Conservation (phyloP, 78 protist species). For the Chrysochromulina parva region DNA sequence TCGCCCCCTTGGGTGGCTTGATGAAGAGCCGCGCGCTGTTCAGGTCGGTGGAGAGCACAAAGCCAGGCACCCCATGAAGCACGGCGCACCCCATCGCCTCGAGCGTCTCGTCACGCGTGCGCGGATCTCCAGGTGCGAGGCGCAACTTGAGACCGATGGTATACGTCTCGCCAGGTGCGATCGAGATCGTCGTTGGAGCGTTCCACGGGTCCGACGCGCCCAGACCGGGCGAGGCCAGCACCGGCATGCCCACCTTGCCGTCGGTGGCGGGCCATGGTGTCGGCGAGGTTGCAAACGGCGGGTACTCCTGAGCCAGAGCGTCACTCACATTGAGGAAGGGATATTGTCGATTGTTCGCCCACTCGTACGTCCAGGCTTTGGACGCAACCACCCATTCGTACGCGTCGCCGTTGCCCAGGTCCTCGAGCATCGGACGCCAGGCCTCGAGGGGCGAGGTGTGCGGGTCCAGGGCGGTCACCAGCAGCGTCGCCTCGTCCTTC, state of each 20-base stretch:
- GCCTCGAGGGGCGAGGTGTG: background rate
- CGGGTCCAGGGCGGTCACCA: background rate
- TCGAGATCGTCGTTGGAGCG: background rate
- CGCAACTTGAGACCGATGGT: background rate
- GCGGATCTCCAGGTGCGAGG: background rate
- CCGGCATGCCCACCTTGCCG: background rate
- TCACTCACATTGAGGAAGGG: background rate
- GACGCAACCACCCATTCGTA: background rate
- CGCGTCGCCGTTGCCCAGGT: background rate
- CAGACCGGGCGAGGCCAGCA: background rate
- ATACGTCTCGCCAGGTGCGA: background rate
- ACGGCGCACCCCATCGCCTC: background rate
- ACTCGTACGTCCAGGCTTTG: background rate
- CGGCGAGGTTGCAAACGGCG: background rate
- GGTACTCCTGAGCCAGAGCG: background rate
- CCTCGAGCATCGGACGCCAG: constrained; percentile 5
- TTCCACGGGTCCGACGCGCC: background rate
- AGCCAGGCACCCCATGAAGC: background rate
- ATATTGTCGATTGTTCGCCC: background rate
- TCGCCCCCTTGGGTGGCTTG: background rate
- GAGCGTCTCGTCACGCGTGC: background rate
- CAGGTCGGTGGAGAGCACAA: background rate
- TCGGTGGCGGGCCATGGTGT: background rate
- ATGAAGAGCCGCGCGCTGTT: background rate
- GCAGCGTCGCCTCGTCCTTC: background rate